Base-by-base conservation (phyloP, 225 moss, liverwort and hornwort genomes). In the Asterella californica region DNA sequence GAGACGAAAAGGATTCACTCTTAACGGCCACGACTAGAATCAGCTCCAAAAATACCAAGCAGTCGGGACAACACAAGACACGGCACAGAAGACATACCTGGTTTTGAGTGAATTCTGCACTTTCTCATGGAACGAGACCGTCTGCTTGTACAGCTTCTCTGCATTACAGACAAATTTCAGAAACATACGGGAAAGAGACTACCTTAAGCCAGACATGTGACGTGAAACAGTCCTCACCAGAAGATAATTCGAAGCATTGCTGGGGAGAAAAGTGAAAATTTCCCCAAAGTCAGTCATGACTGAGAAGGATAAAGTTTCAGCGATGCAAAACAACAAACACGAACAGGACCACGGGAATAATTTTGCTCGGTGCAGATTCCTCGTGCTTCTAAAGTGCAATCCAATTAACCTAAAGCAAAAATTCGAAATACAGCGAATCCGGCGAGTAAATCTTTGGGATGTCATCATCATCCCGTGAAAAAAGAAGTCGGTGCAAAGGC, bases 81-180 rank as follows among this genome's bases (percentile, higher is more conserved):
- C 45, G 24, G n/a, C 22, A 46, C 22, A 71, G 71, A 54, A 49
- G 33, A 76, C 64, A 80, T 77, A 85, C 85, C 85, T 83, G 55
- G 50, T 42, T 15, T 71, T 30, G 17, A 82, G 77, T 10, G 82
- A 78, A n/a, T 70, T 80, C 33, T 82, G 85, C 54, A 85, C 85
- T 82, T 82, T 82, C 47, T 80, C 77, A 24, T 80, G 82, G 50
- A 85, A 83, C 12, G 85, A 85, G 36, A 79, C 76, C 48, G 85
- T 64, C 71, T 12, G 65, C 72, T 47, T 73, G 19, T 64, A 79
- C 42, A 77, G 71, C 48, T 72, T 32, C 17, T 77, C 82, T 85
- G 82, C 82, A 76, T 36, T 6, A 57, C 21, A 38, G 34, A 33
- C 36, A 18, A 32, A 33, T 29, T 21, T 71, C 33, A 74, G 29